Conservation (phyloP, 2,329 filamentous ascomycete species). For the Phoma sp. region DNA sequence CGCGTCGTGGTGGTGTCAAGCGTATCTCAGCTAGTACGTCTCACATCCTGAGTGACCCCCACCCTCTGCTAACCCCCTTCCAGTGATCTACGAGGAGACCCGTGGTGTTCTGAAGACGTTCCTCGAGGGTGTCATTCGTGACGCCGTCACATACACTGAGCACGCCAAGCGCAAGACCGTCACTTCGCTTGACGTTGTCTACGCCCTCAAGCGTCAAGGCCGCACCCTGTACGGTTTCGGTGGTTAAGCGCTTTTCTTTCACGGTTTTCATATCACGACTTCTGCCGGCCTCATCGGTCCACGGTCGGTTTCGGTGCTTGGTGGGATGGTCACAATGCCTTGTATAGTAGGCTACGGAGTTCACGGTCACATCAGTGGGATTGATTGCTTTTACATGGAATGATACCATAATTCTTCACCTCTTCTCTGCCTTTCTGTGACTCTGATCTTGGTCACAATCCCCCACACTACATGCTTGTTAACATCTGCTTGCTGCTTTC, state of each 20-base stretch:
- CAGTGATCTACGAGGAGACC: constrained; percentile 81
- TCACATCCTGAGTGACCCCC: background rate
- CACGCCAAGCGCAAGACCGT: constrained; percentile 84
- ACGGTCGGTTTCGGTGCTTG: constrained; percentile 66
- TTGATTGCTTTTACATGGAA: constrained; percentile 40
- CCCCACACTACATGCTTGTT: background rate
- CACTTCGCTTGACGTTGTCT: constrained; percentile 70
- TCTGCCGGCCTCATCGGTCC: constrained; percentile 44
- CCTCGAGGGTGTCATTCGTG: constrained; percentile 77
- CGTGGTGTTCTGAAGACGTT: constrained; percentile 79
- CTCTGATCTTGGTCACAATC: background rate
- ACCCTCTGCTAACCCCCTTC: constrained; percentile 32
- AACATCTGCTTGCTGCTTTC: no score
- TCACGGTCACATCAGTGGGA: constrained; percentile 39
- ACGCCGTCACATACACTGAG: constrained; percentile 79
- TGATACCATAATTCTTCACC: constrained; percentile 46
- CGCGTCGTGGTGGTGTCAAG: constrained; percentile 61
- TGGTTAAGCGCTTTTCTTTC: constrained; percentile 65
- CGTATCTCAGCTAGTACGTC: constrained; percentile 59
- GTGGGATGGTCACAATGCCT: constrained; percentile 43
- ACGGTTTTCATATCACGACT: constrained; percentile 48
- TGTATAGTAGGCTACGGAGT: constrained; percentile 46
- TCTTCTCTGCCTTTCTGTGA: background rate
- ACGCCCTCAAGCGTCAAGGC: constrained; percentile 69
- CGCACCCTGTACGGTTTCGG: constrained; percentile 86